Evolutionary conservation across 768 basidiomycete species (phyloP).

Genomic region (Suillus decipiens): DNA sequence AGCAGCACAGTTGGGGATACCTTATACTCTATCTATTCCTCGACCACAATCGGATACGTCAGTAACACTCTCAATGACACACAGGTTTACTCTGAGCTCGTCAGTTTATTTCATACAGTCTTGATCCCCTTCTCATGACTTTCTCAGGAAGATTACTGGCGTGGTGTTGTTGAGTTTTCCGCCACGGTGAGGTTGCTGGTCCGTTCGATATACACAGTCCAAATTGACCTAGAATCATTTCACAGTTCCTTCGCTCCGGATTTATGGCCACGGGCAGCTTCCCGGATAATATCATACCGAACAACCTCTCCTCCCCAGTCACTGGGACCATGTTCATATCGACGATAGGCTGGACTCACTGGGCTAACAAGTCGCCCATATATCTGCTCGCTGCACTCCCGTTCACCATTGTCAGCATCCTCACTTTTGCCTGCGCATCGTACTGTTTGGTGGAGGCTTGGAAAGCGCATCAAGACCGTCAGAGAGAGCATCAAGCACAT

Average conservation of each 20-base stretch:
- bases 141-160: constrained; percentile 10
- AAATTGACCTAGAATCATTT: background rate
- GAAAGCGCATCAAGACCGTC: background rate
- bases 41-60: background rate
- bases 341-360: constrained; percentile 11
- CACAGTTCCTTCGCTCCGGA: constrained; percentile 10
- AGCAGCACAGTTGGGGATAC: constrained; percentile 21
- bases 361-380: background rate
- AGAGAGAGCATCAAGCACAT: too few species aligned
- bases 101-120: background rate
- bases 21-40: constrained; percentile 16
- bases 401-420: background rate
- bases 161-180: constrained; percentile 13
- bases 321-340: constrained; percentile 9
- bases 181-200: constrained; percentile 3
- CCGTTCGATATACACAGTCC: too few species aligned
- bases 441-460: background rate
- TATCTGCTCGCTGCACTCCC: constrained; percentile 10
- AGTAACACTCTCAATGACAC: background rate
- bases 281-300: background rate
- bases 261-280: constrained; percentile 6
- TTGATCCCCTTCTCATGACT: background rate
- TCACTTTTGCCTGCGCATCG: background rate
- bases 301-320: constrained; percentile 3
- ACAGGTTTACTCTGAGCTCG: background rate